Evolutionary conservation across 2,329 filamentous ascomycete genomes (phyloP).

Genomic region (Penicillium freii): DNA sequence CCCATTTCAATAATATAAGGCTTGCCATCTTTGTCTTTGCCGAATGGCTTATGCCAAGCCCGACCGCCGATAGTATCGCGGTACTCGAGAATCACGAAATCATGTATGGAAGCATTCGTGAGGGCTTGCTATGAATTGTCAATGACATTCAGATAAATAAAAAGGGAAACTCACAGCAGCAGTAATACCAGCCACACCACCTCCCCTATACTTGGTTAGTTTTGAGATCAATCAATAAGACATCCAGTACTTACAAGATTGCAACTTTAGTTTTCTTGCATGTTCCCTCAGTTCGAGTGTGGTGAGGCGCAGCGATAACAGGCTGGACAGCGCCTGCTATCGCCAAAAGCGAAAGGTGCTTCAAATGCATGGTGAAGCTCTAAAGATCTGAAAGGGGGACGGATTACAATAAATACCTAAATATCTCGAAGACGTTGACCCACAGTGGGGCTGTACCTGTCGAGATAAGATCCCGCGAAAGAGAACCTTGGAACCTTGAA

Average conservation of each 20-base stretch:
- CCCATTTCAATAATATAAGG: constrained; percentile 21
- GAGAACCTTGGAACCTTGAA: too few relatives aligned
- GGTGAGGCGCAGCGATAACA: constrained; percentile 15
- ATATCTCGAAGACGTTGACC: background rate
- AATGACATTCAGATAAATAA: background rate
- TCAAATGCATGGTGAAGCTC: constrained; percentile 15
- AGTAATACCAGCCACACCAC: constrained; percentile 23
- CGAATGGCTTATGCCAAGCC: constrained; percentile 18
- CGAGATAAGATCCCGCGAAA: background rate
- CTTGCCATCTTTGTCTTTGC: constrained; percentile 17
- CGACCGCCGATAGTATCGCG: constrained; percentile 20
- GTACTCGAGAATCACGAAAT: constrained; percentile 23
- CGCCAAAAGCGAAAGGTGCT: constrained; percentile 17
- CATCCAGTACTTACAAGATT: constrained; percentile 15
- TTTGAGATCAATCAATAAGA: background rate
- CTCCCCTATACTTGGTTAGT: constrained; percentile 15
- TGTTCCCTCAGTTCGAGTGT: constrained; percentile 10
- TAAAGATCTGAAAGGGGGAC: background rate
- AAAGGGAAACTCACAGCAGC: constrained; percentile 15
- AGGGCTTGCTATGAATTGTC: constrained; percentile 17
- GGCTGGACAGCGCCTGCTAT: constrained; percentile 14
- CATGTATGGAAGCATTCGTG: constrained; percentile 22
- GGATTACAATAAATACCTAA: constrained; percentile 3
- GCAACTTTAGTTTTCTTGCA: constrained; percentile 25
- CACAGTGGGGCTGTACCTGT: background rate